Percentiles rank a stretch among this genome's conserved stretches.
These are phyloP conservation scores for Pseudotsuga menziesii DNA, from an alignment of 75 land plant species.

Conservation along the genomic window DNA sequence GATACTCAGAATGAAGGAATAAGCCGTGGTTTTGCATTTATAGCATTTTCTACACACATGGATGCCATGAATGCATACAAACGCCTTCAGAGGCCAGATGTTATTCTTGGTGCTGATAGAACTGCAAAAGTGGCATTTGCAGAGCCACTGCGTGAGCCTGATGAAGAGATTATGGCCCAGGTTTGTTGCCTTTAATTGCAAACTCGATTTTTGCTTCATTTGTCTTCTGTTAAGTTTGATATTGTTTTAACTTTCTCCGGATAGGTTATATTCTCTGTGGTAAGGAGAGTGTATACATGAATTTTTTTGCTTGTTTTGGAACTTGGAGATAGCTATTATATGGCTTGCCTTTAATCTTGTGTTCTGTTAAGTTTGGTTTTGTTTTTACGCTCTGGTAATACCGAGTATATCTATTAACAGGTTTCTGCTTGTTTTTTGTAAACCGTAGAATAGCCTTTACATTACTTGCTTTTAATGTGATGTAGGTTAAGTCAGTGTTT, in stretches of 20 bases:
- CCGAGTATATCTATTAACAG: neutral
- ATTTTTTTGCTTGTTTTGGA: neutral
- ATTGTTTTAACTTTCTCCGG: neutral
- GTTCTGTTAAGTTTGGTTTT: neutral
- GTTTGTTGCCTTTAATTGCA: slow-evolving; percentile 21
- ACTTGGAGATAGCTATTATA: neutral
- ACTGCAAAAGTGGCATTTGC: slow-evolving; percentile 90
- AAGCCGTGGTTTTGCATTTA: slow-evolving; percentile 82
- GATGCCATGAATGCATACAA: slow-evolving; percentile 83
- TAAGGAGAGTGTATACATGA: neutral
- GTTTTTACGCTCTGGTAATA: neutral
- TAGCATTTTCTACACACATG: slow-evolving; percentile 70
- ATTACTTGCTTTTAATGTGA: neutral
- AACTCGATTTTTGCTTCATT: neutral
- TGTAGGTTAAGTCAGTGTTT: slow-evolving; percentile 61
- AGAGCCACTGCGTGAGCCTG: slow-evolving; percentile 75
- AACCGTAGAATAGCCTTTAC: neutral
- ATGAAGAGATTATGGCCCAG: slow-evolving; percentile 86
- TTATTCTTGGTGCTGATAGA: slow-evolving; percentile 72
- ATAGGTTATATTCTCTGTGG: neutral
- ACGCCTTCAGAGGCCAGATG: slow-evolving; percentile 77
- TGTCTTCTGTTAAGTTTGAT: neutral
- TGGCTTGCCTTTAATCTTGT: neutral
- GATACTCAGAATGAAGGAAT: slow-evolving; percentile 66
- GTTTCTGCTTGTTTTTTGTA: slow-evolving; percentile 3